Conservation (phyloP, 805 yeast genomes). For the Myxozyma melibiosi region DNA sequence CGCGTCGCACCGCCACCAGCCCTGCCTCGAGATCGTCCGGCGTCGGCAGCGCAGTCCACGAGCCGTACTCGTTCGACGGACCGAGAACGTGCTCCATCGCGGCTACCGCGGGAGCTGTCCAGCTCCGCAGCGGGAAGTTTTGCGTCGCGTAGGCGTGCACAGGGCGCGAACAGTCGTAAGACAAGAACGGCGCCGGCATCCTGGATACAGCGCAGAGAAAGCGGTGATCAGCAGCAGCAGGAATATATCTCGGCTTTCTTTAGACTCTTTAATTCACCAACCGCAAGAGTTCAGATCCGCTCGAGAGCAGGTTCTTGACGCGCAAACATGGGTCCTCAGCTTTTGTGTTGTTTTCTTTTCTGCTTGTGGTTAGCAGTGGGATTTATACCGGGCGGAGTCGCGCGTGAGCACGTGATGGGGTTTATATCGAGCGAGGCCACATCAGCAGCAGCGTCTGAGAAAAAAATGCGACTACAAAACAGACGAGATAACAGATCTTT, state of each 20-base stretch:
- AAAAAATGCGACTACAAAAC: too few relatives aligned
- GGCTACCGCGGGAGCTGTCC: slow-evolving; percentile 14
- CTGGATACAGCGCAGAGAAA: background rate
- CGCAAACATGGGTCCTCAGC: too few relatives aligned
- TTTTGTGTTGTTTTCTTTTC: too few relatives aligned
- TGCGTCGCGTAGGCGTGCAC: slow-evolving; percentile 9
- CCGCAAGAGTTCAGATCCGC: background rate
- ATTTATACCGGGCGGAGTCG: too few relatives aligned
- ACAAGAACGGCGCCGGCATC: slow-evolving; percentile 11
- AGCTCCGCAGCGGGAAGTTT: slow-evolving; percentile 18
- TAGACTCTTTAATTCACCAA: background rate
- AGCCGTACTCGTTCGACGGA: slow-evolving; percentile 22
- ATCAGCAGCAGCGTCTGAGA: too few relatives aligned
- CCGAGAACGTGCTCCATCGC: slow-evolving; percentile 23
- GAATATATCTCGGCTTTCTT: background rate
- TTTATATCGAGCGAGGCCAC: too few relatives aligned
- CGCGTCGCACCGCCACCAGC: slow-evolving; percentile 1
- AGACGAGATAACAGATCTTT: too few relatives aligned
- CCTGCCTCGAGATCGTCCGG: slow-evolving; percentile 14
- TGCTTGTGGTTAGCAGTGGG: too few relatives aligned
- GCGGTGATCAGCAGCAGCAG: background rate
- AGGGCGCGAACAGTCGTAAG: slow-evolving; percentile 24
- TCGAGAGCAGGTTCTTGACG: too few relatives aligned
- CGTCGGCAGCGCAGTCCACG: slow-evolving; percentile 20
- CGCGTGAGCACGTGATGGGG: too few relatives aligned